Base-by-base conservation (phyloP, 495 filamentous ascomycete genomes). In the Endocarpon pusillum region DNA sequence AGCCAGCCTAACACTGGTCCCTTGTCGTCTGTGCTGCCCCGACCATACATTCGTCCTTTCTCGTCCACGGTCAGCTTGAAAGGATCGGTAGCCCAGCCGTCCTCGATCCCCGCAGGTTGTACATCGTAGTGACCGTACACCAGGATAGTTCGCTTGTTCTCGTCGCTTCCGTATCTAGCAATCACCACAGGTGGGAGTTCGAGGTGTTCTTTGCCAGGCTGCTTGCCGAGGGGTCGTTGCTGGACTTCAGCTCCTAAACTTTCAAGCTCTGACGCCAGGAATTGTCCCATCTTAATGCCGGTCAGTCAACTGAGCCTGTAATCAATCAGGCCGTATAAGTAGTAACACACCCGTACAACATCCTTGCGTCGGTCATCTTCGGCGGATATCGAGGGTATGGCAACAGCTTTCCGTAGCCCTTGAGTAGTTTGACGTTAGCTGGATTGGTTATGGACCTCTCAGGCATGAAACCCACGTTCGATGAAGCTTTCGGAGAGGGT, bases 71-170 rank as follows among this genome's bases (percentile, higher is more conserved):
- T 77, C 40, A 99, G 62, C 37, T 77, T 75, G 53, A 96, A 99
- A 11, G 91, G 91, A 53, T 96, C 81, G 1, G 89, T 94, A 32
- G 78, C 75, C 91, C 91, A 99, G 21, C 91, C 91, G 44, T 99
- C 91, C 44, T 79, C 81, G 63, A 75, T 81, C 51, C 79, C 63
- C 24, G 91, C 91, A 3, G 91, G 91, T 56, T 99, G 91, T 11
- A 99, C 91, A 58, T 99, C 91, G 59, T 99, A 99, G 60, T 99
- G 91, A 20, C 91, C 91, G 44, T 99, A 99, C 17, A 99, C 81
- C 29, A 96, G 66, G 44, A 99, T 86, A 6, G 83, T 96, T 22
- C 81, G 73, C 71, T 94, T 96, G 47, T 70, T 79, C 54, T 77
- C 73, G 53, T 93, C 85, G 51, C 69, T 77, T 37, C 89, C 86